Percentiles rank a stretch among this genome's conserved stretches.
Conservation (phyloP, 2,329 filamentous ascomycete genomes). For the Alternaria gansuensis region DNA sequence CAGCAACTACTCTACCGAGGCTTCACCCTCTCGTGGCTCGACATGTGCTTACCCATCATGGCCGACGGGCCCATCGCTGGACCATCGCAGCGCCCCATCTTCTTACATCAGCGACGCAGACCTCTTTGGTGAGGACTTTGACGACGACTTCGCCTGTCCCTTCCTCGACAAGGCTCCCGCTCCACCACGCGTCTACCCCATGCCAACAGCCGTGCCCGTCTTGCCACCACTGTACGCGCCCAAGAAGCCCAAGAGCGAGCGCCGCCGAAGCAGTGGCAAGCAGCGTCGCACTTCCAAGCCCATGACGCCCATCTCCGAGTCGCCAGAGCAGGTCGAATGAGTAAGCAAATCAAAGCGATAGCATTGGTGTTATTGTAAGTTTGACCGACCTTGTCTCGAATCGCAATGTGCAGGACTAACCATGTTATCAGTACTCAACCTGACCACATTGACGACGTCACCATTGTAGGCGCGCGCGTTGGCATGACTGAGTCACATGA, state of each 20-base stretch:
- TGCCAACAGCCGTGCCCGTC: slow-evolving; percentile 50
- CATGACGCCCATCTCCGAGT: slow-evolving; percentile 55
- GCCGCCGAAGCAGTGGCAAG: slow-evolving; percentile 54
- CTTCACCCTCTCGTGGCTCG: slow-evolving; percentile 43
- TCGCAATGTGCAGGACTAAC: slow-evolving; percentile 16
- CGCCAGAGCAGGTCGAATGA: slow-evolving; percentile 52
- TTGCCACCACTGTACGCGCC: slow-evolving; percentile 52
- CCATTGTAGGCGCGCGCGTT: slow-evolving; percentile 22
- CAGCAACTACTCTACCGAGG: slow-evolving; percentile 47
- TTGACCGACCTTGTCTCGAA: slow-evolving; percentile 3
- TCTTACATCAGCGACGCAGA: slow-evolving; percentile 56
- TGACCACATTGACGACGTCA: slow-evolving; percentile 25
- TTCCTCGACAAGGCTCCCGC: slow-evolving; percentile 53
- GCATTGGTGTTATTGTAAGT: slow-evolving; percentile 18
- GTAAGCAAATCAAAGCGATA: slow-evolving; percentile 6
- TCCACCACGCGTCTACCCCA: slow-evolving; percentile 50
- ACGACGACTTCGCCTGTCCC: slow-evolving; percentile 44
- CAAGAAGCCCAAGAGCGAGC: slow-evolving; percentile 54
- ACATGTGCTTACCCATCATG: slow-evolving; percentile 55
- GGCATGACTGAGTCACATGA: slow-evolving; percentile 24
- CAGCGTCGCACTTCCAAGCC: slow-evolving; percentile 53
- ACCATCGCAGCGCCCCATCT: slow-evolving; percentile 49
- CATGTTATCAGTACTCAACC: slow-evolving; percentile 15
- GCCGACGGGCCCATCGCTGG: slow-evolving; percentile 51
- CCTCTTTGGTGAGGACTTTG: slow-evolving; percentile 52